Evolutionary conservation across 148 eudicot genomes (phyloP).

Genomic region (Vaccinium darrowii): DNA sequence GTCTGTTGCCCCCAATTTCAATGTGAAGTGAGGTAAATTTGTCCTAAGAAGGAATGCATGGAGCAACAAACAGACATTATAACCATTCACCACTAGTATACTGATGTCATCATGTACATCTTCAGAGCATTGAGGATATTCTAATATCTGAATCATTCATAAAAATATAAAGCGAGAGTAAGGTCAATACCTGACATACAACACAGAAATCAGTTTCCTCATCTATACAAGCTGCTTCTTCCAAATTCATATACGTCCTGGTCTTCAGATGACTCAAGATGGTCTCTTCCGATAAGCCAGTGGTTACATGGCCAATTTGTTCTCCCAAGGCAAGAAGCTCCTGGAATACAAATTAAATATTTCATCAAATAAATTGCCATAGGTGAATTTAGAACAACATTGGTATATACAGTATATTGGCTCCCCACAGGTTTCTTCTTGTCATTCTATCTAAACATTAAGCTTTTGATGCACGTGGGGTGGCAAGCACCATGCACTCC

Average conservation of each 20-base stretch:
- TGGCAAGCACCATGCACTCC: no score
- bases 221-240: slow-evolving; percentile 47
- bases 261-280: slow-evolving; percentile 56
- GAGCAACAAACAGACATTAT: not conserved
- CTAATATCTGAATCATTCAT: not conserved
- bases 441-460: not conserved
- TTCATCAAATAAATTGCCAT: not conserved
- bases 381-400: not conserved
- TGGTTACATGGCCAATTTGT: slow-evolving; percentile 71
- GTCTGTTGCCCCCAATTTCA: not conserved
- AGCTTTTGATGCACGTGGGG: not conserved
- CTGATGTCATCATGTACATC: not conserved
- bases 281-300: slow-evolving; percentile 74
- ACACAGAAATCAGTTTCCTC: slow-evolving; percentile 68
- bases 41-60: not conserved
- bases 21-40: not conserved
- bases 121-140: not conserved
- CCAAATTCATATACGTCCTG: slow-evolving; percentile 46
- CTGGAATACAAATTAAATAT: slow-evolving; percentile 35
- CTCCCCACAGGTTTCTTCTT: not conserved
- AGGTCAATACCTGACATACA: slow-evolving; percentile 74
- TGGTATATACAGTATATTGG: not conserved
- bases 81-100: not conserved
- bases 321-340: slow-evolving; percentile 98
- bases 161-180: not conserved